phyloP scores from a whole-genome alignment of 352 stramenopile genomes.

The Globisporangium heterothallicum region DNA sequence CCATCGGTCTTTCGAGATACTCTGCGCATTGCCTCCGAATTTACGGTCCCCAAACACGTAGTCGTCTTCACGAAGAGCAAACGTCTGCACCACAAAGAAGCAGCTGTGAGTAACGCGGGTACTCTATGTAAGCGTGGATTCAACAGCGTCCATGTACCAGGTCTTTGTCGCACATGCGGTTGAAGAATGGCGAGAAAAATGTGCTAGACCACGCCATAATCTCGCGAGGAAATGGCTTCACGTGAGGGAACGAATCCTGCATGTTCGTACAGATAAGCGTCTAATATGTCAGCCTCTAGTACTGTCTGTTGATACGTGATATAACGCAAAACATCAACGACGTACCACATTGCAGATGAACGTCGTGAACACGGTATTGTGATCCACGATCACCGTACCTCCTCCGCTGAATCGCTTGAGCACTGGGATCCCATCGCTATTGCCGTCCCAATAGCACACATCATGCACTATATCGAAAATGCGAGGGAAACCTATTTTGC shows the following conservation, averaged over 20 bases:
- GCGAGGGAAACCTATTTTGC: too few species aligned
- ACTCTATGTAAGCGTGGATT: not conserved
- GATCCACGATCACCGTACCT: constrained; percentile 96
- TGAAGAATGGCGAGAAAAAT: constrained; percentile 80
- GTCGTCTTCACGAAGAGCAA: constrained; percentile 93
- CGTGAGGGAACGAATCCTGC: constrained; percentile 60
- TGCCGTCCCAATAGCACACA: not conserved
- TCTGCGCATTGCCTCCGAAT: constrained; percentile 96
- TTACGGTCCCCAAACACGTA: constrained; percentile 95
- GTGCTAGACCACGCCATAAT: constrained; percentile 91
- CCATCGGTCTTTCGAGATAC: constrained; percentile 92
- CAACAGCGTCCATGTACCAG: constrained; percentile 12
- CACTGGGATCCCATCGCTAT: constrained; percentile 76
- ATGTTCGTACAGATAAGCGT: not conserved
- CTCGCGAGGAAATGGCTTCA: constrained; percentile 82
- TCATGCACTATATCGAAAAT: too few species aligned
- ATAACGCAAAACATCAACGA: too few species aligned
- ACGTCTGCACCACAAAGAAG: constrained; percentile 40
- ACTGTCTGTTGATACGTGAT: too few species aligned
- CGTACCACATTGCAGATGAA: constrained; percentile 86
- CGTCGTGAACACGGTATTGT: constrained; percentile 89
- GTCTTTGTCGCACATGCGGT: constrained; percentile 30
- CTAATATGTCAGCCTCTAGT: too few species aligned
- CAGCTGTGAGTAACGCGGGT: not conserved
- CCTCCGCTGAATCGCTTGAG: constrained; percentile 95